Conservation (phyloP, 352 stramenopile species). For the Pythium biforme region DNA sequence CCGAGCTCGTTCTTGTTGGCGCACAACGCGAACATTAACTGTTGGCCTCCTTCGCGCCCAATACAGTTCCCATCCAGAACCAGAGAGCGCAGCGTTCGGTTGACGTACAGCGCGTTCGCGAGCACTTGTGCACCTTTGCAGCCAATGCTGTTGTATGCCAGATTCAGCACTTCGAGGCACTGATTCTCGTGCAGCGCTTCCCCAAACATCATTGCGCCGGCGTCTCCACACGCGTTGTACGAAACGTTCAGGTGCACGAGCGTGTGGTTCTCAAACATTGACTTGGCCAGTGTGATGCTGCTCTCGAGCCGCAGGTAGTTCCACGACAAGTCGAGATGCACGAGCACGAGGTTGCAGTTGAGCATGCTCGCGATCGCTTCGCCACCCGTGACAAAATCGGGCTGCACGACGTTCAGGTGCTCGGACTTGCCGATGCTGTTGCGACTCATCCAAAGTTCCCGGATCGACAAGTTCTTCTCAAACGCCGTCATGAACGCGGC, state of each 20-base stretch:
- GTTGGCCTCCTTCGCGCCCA: slow-evolving; percentile 62
- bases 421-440: slow-evolving; percentile 89
- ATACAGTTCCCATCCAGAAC: slow-evolving; percentile 81
- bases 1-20: slow-evolving; percentile 50
- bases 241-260: slow-evolving; percentile 65
- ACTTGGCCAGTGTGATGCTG: slow-evolving; percentile 61
- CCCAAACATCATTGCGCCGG: slow-evolving; percentile 74
- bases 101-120: slow-evolving; percentile 60
- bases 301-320: slow-evolving; percentile 86
- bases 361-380: slow-evolving; percentile 90
- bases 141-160: slow-evolving; percentile 80
- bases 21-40: slow-evolving; percentile 64
- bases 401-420: slow-evolving; percentile 86
- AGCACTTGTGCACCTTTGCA: slow-evolving; percentile 72
- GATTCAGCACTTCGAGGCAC: slow-evolving; percentile 57
- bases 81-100: slow-evolving; percentile 54
- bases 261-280: slow-evolving; percentile 63
- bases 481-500: slow-evolving; percentile 83
- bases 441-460: slow-evolving; percentile 66
- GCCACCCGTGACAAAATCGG: slow-evolving; percentile 78
- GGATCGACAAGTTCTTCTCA: slow-evolving; percentile 78
- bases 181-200: slow-evolving; percentile 64
- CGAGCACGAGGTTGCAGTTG: slow-evolving; percentile 67
- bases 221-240: slow-evolving; percentile 78
- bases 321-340: slow-evolving; percentile 86